Percentiles rank a stretch among this genome's conserved stretches.
Conservation (phyloP, 2,329 filamentous ascomycete species). For the Fusarium lateritium region DNA sequence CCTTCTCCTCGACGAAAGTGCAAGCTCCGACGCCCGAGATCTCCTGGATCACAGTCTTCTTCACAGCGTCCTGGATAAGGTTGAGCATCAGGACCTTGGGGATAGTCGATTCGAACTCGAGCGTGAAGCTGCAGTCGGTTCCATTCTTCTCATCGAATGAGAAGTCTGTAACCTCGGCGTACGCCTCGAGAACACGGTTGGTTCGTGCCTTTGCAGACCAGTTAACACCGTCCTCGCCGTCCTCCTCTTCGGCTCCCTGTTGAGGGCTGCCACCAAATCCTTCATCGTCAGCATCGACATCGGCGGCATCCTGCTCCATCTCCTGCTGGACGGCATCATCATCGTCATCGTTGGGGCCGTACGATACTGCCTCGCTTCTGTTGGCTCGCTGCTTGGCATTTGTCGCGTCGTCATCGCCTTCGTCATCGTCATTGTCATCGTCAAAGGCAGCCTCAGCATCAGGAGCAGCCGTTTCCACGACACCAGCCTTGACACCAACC, state of each 20-base stretch:
- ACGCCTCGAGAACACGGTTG: constrained; percentile 74
- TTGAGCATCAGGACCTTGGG: constrained; percentile 95
- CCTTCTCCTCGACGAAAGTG: constrained; percentile 71
- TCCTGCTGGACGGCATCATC: constrained; percentile 81
- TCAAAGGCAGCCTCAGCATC: constrained; percentile 53
- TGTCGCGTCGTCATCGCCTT: constrained; percentile 84
- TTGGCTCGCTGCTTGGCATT: constrained; percentile 82
- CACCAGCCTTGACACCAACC: constrained; percentile 71
- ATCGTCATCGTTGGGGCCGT: constrained; percentile 93
- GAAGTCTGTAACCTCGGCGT: constrained; percentile 80
- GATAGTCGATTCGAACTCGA: constrained; percentile 84
- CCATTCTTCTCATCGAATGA: constrained; percentile 82
- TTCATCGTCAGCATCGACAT: constrained; percentile 69
- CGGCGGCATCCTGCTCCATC: constrained; percentile 72
- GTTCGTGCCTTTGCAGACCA: constrained; percentile 67
- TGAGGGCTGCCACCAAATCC: constrained; percentile 66
- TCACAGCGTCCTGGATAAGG: constrained; percentile 85
- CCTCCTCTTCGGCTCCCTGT: constrained; percentile 56
- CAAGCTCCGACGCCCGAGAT: constrained; percentile 83
- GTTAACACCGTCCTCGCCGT: constrained; percentile 57
- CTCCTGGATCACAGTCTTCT: constrained; percentile 87
- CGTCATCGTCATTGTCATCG: constrained; percentile 71
- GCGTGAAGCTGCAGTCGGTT: constrained; percentile 82
- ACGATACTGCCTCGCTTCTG: constrained; percentile 85
- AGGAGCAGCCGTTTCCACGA: constrained; percentile 65